These are phyloP conservation scores for Fusarium dimerum DNA, from an alignment of 2,329 filamentous ascomycete genomes.

Conservation along the genomic window DNA sequence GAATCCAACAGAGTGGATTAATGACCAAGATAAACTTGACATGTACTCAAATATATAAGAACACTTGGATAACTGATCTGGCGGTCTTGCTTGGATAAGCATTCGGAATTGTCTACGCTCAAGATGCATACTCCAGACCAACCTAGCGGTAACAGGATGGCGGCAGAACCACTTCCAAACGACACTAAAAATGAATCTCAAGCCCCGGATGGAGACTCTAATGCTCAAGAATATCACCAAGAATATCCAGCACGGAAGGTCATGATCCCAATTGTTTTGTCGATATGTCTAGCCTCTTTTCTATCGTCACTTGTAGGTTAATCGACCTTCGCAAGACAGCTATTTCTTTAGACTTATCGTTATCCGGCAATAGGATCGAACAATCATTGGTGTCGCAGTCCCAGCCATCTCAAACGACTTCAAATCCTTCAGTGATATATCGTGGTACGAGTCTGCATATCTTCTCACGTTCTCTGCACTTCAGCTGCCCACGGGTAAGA, in stretches of 20 bases:
- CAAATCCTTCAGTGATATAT: slow-evolving; percentile 15
- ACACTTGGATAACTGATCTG: no score
- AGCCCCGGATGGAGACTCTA: not conserved
- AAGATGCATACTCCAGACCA: no score
- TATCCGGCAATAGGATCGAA: slow-evolving; percentile 5
- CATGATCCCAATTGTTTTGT: slow-evolving; percentile 11
- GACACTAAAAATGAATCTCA: not conserved
- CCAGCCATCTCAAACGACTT: slow-evolving; percentile 15
- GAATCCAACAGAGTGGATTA: no score
- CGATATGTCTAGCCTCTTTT: slow-evolving; percentile 11
- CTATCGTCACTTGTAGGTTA: slow-evolving; percentile 6
- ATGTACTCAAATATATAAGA: no score
- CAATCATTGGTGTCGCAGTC: slow-evolving; percentile 15
- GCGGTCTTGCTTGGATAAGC: no score
- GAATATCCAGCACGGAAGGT: slow-evolving; percentile 11
- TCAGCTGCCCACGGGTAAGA: slow-evolving; percentile 3
- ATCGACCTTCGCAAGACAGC: no score
- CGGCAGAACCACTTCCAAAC: not conserved
- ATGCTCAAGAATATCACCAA: not conserved
- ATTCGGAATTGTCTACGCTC: no score
- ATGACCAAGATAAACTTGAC: no score
- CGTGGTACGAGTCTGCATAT: slow-evolving; percentile 16
- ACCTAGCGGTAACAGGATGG: no score
- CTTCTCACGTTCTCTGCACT: slow-evolving; percentile 15
- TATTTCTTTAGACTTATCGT: rapidly evolving